Percentiles rank a stretch among this genome's conserved stretches.
Conservation (phyloP, 805 yeast genomes). For the Metschnikowia anglica region DNA sequence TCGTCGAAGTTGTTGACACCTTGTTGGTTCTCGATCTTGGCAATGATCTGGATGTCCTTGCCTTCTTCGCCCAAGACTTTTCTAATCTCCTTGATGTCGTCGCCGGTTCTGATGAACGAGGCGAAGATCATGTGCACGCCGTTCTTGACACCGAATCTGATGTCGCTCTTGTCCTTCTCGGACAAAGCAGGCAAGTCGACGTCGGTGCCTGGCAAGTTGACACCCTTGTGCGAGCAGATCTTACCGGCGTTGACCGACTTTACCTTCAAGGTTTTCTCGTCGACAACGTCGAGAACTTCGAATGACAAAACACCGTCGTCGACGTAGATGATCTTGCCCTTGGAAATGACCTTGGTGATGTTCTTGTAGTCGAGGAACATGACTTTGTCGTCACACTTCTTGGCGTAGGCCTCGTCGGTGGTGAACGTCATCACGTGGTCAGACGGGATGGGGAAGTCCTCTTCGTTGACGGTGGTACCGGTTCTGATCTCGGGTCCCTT, state of each 20-base stretch:
- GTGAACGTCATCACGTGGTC: slow-evolving; percentile 91
- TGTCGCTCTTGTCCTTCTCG: slow-evolving; percentile 92
- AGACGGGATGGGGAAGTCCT: slow-evolving; percentile 79
- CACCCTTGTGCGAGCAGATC: slow-evolving; percentile 98
- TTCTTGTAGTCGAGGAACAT: slow-evolving; percentile 94
- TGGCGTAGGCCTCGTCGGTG: slow-evolving; percentile 79
- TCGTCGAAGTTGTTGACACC: slow-evolving; percentile 99
- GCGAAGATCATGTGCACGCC: slow-evolving; percentile 98
- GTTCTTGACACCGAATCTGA: slow-evolving; percentile 94
- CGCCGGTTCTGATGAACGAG: slow-evolving; percentile 93
- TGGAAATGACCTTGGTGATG: slow-evolving; percentile 88
- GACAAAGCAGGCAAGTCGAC: slow-evolving; percentile 97
- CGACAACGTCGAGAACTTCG: slow-evolving; percentile 81
- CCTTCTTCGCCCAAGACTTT: slow-evolving; percentile 96
- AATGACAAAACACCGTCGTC: slow-evolving; percentile 98
- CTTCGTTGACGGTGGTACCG: slow-evolving; percentile 81
- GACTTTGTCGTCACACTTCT: slow-evolving; percentile 68
- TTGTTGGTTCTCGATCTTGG: slow-evolving; percentile 98
- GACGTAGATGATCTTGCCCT: slow-evolving; percentile 87
- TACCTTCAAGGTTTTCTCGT: slow-evolving; percentile 80
- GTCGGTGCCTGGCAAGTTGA: slow-evolving; percentile 97
- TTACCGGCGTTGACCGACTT: slow-evolving; percentile 91
- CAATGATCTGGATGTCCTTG: slow-evolving; percentile 91
- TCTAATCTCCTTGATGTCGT: slow-evolving; percentile 88
- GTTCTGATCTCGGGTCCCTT: slow-evolving; percentile 99